A percentile compares a stretch with the other conserved stretches of the same genome.
These are phyloP conservation scores for Tricladium varicosporioides DNA, from an alignment of 2,329 filamentous ascomycete species.

Conservation along the genomic window DNA sequence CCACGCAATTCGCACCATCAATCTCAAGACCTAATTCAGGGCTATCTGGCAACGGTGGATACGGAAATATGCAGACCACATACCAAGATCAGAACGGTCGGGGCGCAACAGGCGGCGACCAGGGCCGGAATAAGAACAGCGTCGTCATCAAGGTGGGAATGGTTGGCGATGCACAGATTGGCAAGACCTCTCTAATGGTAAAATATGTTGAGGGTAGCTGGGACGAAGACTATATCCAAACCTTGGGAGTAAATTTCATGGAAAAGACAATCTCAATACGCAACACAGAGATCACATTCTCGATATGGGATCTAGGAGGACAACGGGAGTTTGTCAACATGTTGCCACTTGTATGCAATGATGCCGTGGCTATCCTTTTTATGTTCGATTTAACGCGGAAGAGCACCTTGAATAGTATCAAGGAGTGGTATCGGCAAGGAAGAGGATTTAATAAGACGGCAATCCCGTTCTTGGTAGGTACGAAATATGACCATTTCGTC, in stretches of 20 bases:
- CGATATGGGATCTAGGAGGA: conserved; percentile 97
- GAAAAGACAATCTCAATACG: conserved; percentile 99
- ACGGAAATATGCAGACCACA: conserved; percentile 31
- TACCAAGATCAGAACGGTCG: conserved; percentile 35
- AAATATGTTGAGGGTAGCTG: conserved; percentile 99
- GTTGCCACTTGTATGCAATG: conserved; percentile 98
- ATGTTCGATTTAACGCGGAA: conserved; percentile 99
- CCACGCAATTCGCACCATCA: conserved; percentile 31
- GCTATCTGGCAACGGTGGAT: conserved; percentile 31
- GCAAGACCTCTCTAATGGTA: conserved; percentile 98
- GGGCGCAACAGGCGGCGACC: conserved; percentile 23
- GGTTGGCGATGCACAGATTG: conserved; percentile 98
- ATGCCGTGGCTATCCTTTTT: conserved; percentile 96
- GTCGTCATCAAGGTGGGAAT: conserved; percentile 99
- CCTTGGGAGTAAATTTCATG: conserved; percentile 99
- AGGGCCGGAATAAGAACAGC: conserved; percentile 49
- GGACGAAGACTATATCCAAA: conserved; percentile 99
- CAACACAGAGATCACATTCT: conserved; percentile 99
- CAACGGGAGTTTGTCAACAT: conserved; percentile 99
- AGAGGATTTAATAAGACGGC: conserved; percentile 99
- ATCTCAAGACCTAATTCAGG: conserved; percentile 35
- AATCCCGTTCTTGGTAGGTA: conserved; percentile 96
- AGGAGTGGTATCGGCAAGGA: conserved; percentile 98
- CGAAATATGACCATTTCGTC: conserved; percentile 99
- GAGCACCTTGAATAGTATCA: conserved; percentile 98